Percentiles rank a stretch among this genome's conserved stretches.
Evolutionary conservation across 2,329 filamentous ascomycete genomes (phyloP).

Genomic region (Aspergillus amoenus): DNA sequence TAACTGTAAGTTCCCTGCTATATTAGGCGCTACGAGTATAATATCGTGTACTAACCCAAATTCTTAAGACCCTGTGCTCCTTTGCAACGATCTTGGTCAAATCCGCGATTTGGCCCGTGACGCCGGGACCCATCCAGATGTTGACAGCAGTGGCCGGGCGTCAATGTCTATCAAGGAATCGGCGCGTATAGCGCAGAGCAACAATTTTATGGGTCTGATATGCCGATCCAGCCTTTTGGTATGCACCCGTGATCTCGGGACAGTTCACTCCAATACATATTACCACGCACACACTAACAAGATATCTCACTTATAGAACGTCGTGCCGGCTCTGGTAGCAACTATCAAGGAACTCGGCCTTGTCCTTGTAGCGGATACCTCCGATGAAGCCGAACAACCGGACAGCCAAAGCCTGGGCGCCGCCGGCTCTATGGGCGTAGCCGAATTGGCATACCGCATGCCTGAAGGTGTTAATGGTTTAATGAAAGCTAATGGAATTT

Average conservation of each 20-base stretch:
- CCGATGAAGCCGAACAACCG: conserved; percentile 51
- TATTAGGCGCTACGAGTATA: too few relatives aligned
- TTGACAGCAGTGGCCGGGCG: conserved; percentile 65
- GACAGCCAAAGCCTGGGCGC: conserved; percentile 23
- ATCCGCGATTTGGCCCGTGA: conserved; percentile 41
- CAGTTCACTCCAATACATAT: conserved; percentile 2
- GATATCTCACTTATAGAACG: conserved; percentile 59
- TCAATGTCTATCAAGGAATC: conserved; percentile 91
- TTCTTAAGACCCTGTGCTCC: conserved; percentile 72
- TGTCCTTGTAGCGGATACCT: conserved; percentile 86
- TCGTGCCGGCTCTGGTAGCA: conserved; percentile 87
- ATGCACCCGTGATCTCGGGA: conserved; percentile 38
- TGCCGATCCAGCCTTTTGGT: conserved; percentile 85
- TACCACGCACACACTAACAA: not conserved
- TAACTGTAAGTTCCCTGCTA: conserved; percentile 63
- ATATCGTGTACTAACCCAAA: conserved; percentile 2
- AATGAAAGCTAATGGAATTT: conserved; percentile 78
- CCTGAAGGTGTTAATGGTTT: conserved; percentile 85
- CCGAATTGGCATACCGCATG: conserved; percentile 52
- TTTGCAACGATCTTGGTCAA: conserved; percentile 85
- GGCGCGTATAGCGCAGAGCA: conserved; percentile 86
- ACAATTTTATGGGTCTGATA: conserved; percentile 97
- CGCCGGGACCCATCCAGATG: conserved; percentile 40
- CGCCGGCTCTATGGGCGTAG: conserved; percentile 30
- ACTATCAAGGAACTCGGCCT: conserved; percentile 93